phyloP scores from a whole-genome alignment of 257 asterid species.

The Petunia secreta region DNA sequence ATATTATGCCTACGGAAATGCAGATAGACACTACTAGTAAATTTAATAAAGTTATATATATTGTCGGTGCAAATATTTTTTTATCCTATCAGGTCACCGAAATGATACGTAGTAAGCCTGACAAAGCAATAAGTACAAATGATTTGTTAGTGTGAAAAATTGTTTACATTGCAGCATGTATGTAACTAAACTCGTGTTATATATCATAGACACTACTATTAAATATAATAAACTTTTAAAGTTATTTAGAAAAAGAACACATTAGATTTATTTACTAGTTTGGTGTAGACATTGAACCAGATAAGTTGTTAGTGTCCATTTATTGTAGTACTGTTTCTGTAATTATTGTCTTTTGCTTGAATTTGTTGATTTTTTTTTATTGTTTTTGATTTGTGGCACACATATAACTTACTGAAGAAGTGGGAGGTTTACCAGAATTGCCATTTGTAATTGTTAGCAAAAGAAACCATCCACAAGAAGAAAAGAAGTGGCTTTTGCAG shows the following conservation, averaged over 20 bases:
- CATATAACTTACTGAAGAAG: neutral
- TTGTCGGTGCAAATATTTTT: too few relatives aligned
- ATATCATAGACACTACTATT: too few relatives aligned
- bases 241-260: neutral
- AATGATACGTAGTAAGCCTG: too few relatives aligned
- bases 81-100: too few relatives aligned
- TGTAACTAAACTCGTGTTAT: too few relatives aligned
- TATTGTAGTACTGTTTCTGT: neutral
- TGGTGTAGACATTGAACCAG: neutral
- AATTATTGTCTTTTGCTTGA: slow-evolving; percentile 9
- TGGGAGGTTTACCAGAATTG: neutral
- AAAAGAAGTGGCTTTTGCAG: neutral
- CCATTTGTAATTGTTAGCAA: neutral
- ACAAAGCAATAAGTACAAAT: too few relatives aligned
- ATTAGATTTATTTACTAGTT: neutral
- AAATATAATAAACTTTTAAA: neutral
- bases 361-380: neutral
- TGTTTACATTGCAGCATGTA: too few relatives aligned
- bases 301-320: neutral
- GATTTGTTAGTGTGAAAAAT: too few relatives aligned
- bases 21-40: too few relatives aligned
- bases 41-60: too few relatives aligned
- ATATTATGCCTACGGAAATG: too few relatives aligned
- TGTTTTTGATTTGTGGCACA: neutral
- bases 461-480: neutral